Percentiles rank a stretch among this genome's conserved stretches.
Conservation (phyloP, 1,139 yeast species). For the Candida tropicalis region DNA sequence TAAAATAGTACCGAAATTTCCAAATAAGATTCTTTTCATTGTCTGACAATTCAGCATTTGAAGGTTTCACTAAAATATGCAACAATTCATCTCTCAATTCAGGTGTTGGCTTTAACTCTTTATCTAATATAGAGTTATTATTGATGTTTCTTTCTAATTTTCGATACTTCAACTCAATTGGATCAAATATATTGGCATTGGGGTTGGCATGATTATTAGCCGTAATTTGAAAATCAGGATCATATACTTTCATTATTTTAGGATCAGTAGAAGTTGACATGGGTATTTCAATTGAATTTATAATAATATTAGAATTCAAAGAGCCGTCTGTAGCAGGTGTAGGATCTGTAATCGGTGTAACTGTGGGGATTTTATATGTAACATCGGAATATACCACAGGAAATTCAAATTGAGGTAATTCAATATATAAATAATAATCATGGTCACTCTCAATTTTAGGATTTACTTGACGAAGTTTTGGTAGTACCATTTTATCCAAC, state of each 20-base stretch:
- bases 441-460: conserved; percentile 16
- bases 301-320: conserved; percentile 27
- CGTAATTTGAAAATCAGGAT: conserved; percentile 39
- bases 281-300: conserved; percentile 42
- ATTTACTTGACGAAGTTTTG: conserved; percentile 50
- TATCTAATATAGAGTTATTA: conserved; percentile 74
- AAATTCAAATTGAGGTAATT: conserved; percentile 73
- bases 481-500: conserved; percentile 72
- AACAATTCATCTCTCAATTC: conserved; percentile 75
- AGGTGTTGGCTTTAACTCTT: conserved; percentile 87
- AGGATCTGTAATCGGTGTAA: conserved; percentile 14
- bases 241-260: conserved; percentile 29
- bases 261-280: conserved; percentile 18
- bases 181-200: conserved; percentile 47
- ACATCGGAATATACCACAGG: conserved; percentile 81
- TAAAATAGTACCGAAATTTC: conserved; percentile 86
- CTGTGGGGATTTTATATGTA: conserved; percentile 24
- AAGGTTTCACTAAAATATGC: conserved; percentile 72
- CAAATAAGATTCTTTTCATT: conserved; percentile 88
- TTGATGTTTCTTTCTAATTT: conserved; percentile 77
- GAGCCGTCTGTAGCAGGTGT: conserved; percentile 14
- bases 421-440: conserved; percentile 59
- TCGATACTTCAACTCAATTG: conserved; percentile 85
- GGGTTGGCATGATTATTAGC: conserved; percentile 9
- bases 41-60: conserved; percentile 78